A percentile compares a stretch with the other conserved stretches of the same genome.
These are phyloP conservation scores for Eucalyptus sideroxylon DNA, from an alignment of 345 rosid genomes.

Conservation along the genomic window DNA sequence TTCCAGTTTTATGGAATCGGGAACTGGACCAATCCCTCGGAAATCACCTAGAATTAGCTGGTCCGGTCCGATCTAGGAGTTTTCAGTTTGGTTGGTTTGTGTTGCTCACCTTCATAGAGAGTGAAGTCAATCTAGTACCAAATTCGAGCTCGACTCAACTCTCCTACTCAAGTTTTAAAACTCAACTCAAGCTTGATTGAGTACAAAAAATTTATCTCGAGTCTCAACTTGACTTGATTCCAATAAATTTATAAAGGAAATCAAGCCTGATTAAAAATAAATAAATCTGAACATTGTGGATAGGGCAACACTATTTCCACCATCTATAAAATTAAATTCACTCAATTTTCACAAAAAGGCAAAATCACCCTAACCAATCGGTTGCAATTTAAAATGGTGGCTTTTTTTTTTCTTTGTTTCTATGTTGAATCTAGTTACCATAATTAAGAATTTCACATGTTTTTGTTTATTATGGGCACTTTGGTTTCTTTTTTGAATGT, in stretches of 20 bases:
- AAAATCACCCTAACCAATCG: neutral
- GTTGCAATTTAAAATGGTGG: neutral
- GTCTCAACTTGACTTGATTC: neutral
- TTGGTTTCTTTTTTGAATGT: neutral
- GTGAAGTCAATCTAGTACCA: neutral
- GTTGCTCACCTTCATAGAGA: neutral
- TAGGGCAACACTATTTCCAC: neutral
- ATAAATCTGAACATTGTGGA: neutral
- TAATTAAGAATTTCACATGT: neutral
- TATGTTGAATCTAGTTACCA: neutral
- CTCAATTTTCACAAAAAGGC: neutral
- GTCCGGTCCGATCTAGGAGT: fast-evolving
- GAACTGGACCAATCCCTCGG: fast-evolving
- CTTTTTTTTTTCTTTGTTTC: neutral
- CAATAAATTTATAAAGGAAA: neutral
- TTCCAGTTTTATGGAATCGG: neutral
- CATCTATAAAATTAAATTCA: neutral
- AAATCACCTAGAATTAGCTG: too few species aligned
- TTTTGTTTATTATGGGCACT: neutral
- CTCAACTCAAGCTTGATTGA: neutral
- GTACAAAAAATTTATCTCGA: neutral
- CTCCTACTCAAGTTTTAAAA: neutral
- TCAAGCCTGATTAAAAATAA: neutral
- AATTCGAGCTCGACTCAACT: neutral
- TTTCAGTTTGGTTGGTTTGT: fast-evolving